A percentile compares a stretch with the other conserved stretches of the same genome.
phyloP scores from a whole-genome alignment of 2,329 filamentous ascomycete species.

The Paracamarosporium sp. region DNA sequence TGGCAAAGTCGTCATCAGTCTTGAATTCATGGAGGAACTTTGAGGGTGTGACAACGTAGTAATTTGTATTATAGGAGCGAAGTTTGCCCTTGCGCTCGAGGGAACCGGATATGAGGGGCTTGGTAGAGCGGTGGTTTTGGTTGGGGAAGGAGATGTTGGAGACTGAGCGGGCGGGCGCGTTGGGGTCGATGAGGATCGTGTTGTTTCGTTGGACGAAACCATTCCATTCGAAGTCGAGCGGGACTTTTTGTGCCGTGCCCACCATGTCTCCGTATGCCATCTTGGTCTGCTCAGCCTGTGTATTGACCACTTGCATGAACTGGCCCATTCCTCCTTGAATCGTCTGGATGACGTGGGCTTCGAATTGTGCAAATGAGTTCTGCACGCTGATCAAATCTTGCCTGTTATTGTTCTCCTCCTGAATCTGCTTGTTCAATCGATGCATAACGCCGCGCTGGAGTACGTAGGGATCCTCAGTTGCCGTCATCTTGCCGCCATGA shows the following conservation, averaged over 20 bases:
- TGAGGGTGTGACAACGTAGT: constrained; percentile 89
- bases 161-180: constrained; percentile 74
- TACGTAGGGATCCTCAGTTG: constrained; percentile 86
- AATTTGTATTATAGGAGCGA: constrained; percentile 77
- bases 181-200: constrained; percentile 78
- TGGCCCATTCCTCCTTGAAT: constrained; percentile 82
- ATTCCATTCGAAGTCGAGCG: constrained; percentile 89
- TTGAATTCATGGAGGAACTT: constrained; percentile 97
- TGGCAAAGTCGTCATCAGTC: constrained; percentile 76
- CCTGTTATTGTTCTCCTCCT: constrained; percentile 94
- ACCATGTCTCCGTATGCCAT: constrained; percentile 86
- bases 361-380: constrained; percentile 85
- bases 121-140: constrained; percentile 80
- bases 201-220: constrained; percentile 77
- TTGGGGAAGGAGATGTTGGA: constrained; percentile 84
- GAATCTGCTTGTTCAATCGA: constrained; percentile 86
- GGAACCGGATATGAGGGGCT: constrained; percentile 83
- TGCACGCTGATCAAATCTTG: constrained; percentile 93
- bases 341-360: constrained; percentile 82
- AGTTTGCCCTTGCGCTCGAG: constrained; percentile 92
- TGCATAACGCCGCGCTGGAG: constrained; percentile 81
- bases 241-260: constrained; percentile 75
- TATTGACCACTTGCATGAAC: constrained; percentile 80
- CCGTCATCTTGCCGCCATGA: constrained; percentile 71
- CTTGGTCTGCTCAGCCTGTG: constrained; percentile 81